Evolutionary conservation across 306 rosid genomes (phyloP).

Genomic region (Quercus dentata): DNA sequence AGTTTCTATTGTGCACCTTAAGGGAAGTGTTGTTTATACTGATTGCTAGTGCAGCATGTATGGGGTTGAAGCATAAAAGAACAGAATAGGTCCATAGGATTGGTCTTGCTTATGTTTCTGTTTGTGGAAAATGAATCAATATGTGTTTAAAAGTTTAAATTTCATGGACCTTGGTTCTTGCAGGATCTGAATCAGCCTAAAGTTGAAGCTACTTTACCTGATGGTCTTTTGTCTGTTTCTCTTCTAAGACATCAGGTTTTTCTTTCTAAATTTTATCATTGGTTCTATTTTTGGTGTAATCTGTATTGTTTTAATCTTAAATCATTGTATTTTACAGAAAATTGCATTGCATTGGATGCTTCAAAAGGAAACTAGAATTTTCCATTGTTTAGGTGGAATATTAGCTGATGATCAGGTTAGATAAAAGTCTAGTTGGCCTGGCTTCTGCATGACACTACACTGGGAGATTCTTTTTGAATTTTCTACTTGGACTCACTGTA

Average conservation of each 20-base stretch:
- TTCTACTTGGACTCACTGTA: constrained; percentile 17
- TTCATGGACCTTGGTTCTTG: constrained; percentile 30
- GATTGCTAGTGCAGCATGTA: background rate
- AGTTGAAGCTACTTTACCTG: constrained; percentile 64
- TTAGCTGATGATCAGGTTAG: constrained; percentile 98
- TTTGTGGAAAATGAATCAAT: background rate
- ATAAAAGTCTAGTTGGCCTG: constrained; percentile 3
- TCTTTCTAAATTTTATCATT: constrained; percentile 17
- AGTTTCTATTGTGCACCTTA: background rate
- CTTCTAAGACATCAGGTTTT: constrained; percentile 94
- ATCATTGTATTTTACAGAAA: constrained; percentile 55
- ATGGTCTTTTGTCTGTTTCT: constrained; percentile 77
- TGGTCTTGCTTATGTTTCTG: background rate
- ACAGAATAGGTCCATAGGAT: background rate
- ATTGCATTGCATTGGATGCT: constrained; percentile 98
- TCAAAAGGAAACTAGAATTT: constrained; percentile 88
- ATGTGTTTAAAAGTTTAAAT: background rate
- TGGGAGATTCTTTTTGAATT: constrained; percentile 2
- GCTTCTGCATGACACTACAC: constrained; percentile 4
- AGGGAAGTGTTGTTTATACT: background rate
- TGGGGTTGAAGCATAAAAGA: background rate
- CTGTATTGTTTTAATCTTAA: constrained; percentile 13
- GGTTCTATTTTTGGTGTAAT: background rate
- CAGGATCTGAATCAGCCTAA: constrained; percentile 90
- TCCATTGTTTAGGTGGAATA: constrained; percentile 97